phyloP scores from a whole-genome alignment of 2,329 filamentous ascomycete genomes.

The Aureobasidium musti region DNA sequence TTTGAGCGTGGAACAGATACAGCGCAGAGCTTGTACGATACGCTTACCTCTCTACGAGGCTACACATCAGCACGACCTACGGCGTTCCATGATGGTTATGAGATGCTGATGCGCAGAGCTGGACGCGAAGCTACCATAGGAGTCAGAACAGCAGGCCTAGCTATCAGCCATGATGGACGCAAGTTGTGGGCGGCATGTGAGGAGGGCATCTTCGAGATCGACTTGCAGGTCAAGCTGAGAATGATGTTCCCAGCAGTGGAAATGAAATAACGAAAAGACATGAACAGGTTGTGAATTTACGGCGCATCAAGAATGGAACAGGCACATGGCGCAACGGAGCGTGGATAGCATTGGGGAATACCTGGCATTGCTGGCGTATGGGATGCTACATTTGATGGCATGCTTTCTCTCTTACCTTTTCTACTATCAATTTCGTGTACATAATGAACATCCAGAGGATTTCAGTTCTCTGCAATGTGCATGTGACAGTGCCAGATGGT shows the following conservation, averaged over 20 bases:
- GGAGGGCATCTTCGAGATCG: constrained; percentile 74
- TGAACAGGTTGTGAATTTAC: neutral
- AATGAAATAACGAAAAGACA: constrained; percentile 37
- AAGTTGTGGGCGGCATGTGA: constrained; percentile 56
- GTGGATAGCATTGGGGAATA: constrained; percentile 12
- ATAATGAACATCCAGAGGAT: neutral
- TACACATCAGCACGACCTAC: constrained; percentile 8
- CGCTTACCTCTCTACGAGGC: constrained; percentile 21
- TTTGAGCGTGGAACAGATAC: constrained; percentile 22
- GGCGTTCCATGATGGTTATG: constrained; percentile 22
- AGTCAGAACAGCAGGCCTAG: constrained; percentile 51
- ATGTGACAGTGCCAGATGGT: neutral
- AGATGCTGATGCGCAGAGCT: constrained; percentile 19
- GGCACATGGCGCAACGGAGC: constrained; percentile 7
- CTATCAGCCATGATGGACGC: constrained; percentile 52
- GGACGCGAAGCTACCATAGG: constrained; percentile 36
- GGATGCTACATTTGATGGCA: constrained; percentile 4
- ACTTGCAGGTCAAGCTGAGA: constrained; percentile 63
- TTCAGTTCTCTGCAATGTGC: too few species aligned
- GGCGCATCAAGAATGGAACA: neutral
- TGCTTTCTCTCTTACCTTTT: neutral
- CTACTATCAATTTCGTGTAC: neutral
- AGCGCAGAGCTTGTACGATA: constrained; percentile 23
- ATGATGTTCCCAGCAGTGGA: constrained; percentile 52
- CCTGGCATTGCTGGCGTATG: constrained; percentile 4